These are phyloP conservation scores for Tricladium varicosporioides DNA, from an alignment of 2,329 filamentous ascomycete species.

Conservation along the genomic window DNA sequence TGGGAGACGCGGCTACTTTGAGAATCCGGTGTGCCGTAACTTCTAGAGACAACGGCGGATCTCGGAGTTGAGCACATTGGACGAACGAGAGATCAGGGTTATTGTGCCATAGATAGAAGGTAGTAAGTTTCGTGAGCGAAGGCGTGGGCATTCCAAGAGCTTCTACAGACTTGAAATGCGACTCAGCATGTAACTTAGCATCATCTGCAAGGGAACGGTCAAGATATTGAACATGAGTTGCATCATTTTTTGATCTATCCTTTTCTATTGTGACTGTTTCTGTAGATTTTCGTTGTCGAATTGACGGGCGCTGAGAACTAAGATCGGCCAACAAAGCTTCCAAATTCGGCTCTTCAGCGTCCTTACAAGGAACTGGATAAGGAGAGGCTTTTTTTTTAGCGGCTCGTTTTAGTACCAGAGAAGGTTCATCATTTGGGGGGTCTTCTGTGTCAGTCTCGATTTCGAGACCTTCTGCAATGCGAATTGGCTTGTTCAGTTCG, in stretches of 20 bases:
- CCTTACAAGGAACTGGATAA: neutral
- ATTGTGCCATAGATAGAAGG: constrained; percentile 64
- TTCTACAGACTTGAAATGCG: too few relatives aligned
- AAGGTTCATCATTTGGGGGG: constrained; percentile 23
- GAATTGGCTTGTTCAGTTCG: constrained; percentile 65
- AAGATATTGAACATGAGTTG: too few relatives aligned
- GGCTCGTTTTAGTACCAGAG: constrained; percentile 25
- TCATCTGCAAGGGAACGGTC: too few relatives aligned
- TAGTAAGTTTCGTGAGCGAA: constrained; percentile 42
- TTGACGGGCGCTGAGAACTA: too few relatives aligned
- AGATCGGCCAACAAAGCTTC: too few relatives aligned
- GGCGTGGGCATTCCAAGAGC: constrained; percentile 4
- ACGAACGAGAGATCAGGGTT: constrained; percentile 48
- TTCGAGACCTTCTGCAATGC: constrained; percentile 45
- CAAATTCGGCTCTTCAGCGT: too few relatives aligned
- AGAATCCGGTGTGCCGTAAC: constrained; percentile 62
- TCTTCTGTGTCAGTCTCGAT: constrained; percentile 23
- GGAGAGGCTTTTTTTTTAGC: constrained; percentile 13
- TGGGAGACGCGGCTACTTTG: constrained; percentile 36
- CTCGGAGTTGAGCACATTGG: constrained; percentile 55
- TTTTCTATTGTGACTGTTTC: too few relatives aligned
- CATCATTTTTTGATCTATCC: too few relatives aligned
- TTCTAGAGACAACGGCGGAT: constrained; percentile 54
- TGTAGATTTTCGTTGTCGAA: too few relatives aligned
- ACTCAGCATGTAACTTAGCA: too few relatives aligned